These are phyloP conservation scores for Spongispora temasekensis DNA, from an alignment of 1,284 basidiomycete genomes.

Conservation along the genomic window DNA sequence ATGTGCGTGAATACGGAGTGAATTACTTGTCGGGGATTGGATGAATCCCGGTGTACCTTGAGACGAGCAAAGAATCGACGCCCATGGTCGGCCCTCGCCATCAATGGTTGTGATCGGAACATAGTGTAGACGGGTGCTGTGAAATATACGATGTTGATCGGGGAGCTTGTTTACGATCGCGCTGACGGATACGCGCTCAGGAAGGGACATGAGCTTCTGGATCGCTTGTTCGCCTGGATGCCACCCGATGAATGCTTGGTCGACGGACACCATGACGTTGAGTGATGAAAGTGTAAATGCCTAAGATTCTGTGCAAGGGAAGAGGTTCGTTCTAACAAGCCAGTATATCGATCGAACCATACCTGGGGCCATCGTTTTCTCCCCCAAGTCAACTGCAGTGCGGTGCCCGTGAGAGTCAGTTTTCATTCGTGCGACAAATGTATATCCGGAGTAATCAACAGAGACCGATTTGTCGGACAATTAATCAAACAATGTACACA, in stretches of 20 bases:
- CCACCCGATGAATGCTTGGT: constrained; percentile 33
- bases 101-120: constrained; percentile 42
- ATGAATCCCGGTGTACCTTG: constrained; percentile 46
- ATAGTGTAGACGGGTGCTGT: constrained; percentile 40
- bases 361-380: background rate
- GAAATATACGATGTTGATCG: constrained; percentile 40
- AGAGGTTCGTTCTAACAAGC: background rate
- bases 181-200: constrained; percentile 24
- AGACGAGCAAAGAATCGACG: constrained; percentile 37
- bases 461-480: background rate
- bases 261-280: constrained; percentile 8
- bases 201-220: constrained; percentile 32
- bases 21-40: constrained; percentile 40
- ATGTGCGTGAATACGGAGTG: constrained; percentile 43
- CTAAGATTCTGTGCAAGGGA: background rate
- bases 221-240: constrained; percentile 40
- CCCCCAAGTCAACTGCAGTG: background rate
- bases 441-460: background rate
- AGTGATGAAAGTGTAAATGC: background rate
- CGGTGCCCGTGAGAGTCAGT: background rate
- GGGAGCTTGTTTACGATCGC: constrained; percentile 35
- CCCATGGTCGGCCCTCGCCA: constrained; percentile 40
- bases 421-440: background rate
- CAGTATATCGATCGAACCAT: background rate
- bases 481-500: too few relatives aligned